Base-by-base conservation (phyloP, 345 rosid genomes). In the Dipteronia sinensis region DNA sequence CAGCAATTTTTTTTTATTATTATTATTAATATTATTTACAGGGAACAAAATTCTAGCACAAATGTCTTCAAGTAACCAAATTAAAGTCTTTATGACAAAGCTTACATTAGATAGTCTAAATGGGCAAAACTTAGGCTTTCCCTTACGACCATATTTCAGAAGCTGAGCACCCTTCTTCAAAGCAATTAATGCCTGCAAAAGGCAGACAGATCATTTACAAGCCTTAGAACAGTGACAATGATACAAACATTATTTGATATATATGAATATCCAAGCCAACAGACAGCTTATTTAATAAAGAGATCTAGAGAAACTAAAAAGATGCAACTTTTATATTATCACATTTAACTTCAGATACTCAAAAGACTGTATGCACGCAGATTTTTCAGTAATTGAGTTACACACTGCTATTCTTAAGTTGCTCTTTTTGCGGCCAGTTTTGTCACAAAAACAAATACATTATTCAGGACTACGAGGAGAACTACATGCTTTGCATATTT, bases 81-180 rank as follows among this genome's bases (percentile, higher is more conserved):
- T 65, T 19, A 56, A 71, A 83, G 34, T 20, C 6, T 46, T 71
- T 22, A 17, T 46, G 72, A 68, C 7, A 58, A 78, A 31, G 83
- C 99, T 90, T 82, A 95, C 99, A 85, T 76, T 85, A 74, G 99
- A 92, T 75, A 95, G 94, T 90, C 97, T 89, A 81, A 95, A 95
- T 12, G 92, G 92, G 74, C 89, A 93, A 81, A 93, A 91, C 88
- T 93, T 93, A 56, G 98, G 99, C 86, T 89, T 95, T 85, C 97
- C 99, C 83, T 95, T 90, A n/a, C 93, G 96, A 87, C 96, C 97
- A 89, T 91, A 92, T 82, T 93, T 95, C 82, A 92, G 85, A 65
- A 95, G 92, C 71, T 91, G 97, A 85, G 95, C 86, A 79, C 99
- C 99, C 86, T 89, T 93, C 89, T 93, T 93, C 90, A 95, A 84